Evolutionary conservation across 2,329 filamentous ascomycete species (phyloP).

Genomic region (Cercospora canescens): DNA sequence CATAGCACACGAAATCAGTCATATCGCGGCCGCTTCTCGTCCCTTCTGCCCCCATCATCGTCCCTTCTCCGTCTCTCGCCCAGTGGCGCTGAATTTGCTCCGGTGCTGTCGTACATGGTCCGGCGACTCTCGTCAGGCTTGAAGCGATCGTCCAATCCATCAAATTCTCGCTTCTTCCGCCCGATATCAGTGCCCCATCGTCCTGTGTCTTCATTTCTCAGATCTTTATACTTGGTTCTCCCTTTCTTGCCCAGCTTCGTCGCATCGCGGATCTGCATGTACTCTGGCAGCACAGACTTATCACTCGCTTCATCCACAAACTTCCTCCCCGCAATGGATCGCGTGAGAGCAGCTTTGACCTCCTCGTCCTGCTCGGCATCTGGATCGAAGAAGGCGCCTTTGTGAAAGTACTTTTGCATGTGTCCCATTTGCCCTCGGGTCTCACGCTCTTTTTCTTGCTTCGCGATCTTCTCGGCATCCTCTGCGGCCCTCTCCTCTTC

Average conservation of each 20-base stretch:
- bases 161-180: constrained; percentile 50
- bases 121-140: constrained; percentile 56
- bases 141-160: constrained; percentile 65
- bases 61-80: constrained; percentile 59
- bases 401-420: constrained; percentile 97
- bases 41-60: constrained; percentile 39
- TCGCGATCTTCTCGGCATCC: constrained; percentile 73
- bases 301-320: constrained; percentile 84
- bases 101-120: constrained; percentile 53
- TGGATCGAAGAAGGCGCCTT: constrained; percentile 91
- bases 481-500: constrained; percentile 83
- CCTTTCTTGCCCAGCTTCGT: constrained; percentile 92
- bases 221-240: constrained; percentile 83
- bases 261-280: constrained; percentile 90
- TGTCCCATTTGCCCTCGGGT: constrained; percentile 77
- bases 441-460: constrained; percentile 76
- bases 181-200: constrained; percentile 68
- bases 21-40: constrained; percentile 47
- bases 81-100: constrained; percentile 70
- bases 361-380: constrained; percentile 59
- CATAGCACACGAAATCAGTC: constrained; percentile 31
- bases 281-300: constrained; percentile 81
- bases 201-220: constrained; percentile 88
- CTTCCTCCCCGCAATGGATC: constrained; percentile 81
- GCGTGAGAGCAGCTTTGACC: constrained; percentile 72